phyloP scores from a whole-genome alignment of 116 monocot species.

The Iris pallida region DNA sequence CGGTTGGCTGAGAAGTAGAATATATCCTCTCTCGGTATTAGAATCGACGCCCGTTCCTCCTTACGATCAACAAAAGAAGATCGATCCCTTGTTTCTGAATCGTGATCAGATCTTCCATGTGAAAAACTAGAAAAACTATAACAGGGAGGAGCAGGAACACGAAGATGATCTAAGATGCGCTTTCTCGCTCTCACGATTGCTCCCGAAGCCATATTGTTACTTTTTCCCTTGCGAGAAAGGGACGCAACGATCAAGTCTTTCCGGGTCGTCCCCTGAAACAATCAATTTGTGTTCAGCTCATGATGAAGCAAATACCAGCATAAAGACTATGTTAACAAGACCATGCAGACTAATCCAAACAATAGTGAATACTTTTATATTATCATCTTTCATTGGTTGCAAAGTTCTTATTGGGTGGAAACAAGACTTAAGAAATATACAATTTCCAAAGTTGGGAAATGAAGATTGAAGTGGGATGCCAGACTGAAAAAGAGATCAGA shows the following conservation, averaged over 20 bases:
- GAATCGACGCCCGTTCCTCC: neutral
- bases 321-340: no score
- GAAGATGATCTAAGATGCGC: conserved; percentile 38
- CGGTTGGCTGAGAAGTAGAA: conserved; percentile 12
- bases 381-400: no score
- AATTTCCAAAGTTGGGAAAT: no score
- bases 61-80: conserved; percentile 4
- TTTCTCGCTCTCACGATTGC: conserved; percentile 44
- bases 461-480: no score
- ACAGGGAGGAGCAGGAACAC: conserved; percentile 15
- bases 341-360: no score
- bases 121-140: conserved; percentile 34
- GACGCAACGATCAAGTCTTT: conserved; percentile 33
- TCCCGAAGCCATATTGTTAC: conserved; percentile 51
- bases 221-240: conserved; percentile 13
- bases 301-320: neutral
- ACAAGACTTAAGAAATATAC: no score
- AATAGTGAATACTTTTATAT: no score
- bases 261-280: conserved; percentile 20
- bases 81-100: conserved; percentile 14
- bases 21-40: conserved; percentile 15
- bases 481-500: no score
- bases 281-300: conserved; percentile 2
- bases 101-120: conserved; percentile 17
- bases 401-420: no score